These are phyloP conservation scores for Corchorus capsularis DNA, from an alignment of 345 rosid species.

Conservation along the genomic window DNA sequence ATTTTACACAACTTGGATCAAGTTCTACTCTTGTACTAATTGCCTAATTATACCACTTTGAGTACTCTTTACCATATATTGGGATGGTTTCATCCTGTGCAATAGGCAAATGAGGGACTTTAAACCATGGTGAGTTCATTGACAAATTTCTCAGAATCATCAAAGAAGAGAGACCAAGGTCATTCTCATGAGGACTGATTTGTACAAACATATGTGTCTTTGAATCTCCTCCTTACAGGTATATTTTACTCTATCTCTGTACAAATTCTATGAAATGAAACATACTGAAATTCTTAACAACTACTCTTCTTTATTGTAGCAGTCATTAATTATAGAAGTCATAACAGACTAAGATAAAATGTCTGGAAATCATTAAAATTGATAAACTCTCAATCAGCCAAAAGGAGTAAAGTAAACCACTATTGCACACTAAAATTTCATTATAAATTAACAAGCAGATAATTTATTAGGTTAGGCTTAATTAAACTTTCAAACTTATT, in stretches of 20 bases:
- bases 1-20: too few relatives aligned
- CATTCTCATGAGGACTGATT: slow-evolving; percentile 89
- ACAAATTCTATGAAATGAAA: neutral
- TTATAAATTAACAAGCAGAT: neutral
- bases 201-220: slow-evolving; percentile 96
- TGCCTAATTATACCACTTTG: too few relatives aligned
- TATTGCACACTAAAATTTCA: neutral
- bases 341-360: neutral
- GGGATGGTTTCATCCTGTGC: too few relatives aligned
- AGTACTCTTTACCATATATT: too few relatives aligned
- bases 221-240: slow-evolving; percentile 84
- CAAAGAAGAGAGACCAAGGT: slow-evolving; percentile 24
- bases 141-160: too few relatives aligned
- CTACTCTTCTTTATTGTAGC: neutral
- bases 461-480: slow-evolving; percentile 20
- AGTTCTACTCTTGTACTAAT: too few relatives aligned
- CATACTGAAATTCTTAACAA: neutral
- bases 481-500: too few relatives aligned
- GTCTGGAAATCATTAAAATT: too few relatives aligned
- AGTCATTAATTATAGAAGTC: neutral
- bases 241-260: neutral
- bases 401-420: neutral
- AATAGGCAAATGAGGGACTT: too few relatives aligned
- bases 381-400: neutral
- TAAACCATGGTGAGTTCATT: too few relatives aligned